Base-by-base conservation (phyloP, 2,329 filamentous ascomycete genomes). In the Penicillium concentricum region DNA sequence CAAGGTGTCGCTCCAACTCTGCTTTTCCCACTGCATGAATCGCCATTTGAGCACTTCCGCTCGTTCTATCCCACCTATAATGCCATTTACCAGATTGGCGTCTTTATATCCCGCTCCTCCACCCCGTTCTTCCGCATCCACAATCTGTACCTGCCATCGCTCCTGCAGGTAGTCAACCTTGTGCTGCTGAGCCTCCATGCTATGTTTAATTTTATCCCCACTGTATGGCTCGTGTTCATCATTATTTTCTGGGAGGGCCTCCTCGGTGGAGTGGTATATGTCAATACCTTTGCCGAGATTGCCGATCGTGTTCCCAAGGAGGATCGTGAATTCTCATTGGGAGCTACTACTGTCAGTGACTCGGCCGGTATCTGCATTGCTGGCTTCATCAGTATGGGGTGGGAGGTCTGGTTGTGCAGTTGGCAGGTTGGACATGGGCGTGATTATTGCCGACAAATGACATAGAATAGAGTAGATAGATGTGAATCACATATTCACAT, bases 1-100 rank as follows among this genome's bases (percentile, higher is more conserved):
- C 92, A 96, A 78, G 93, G 92, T 35, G 91, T 97, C 0, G 82
- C 91, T 0, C 93, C 94, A 0, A 96, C 92, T 0, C 80, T 97
- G 0, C 83, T 99, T 5, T 99, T 96, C 70, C 91, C 92, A 0
- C 80, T 97, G 0, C 70, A 81, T 1, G 76, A 83, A 12, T 88
- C 90, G 1, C 94, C 94, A 0, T 97, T 97, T 72, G 76, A 79
- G 32, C 84, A 91, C 64, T 94, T 87, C 71, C 87, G 93, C 39
- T 88, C 87, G 32, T 97, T 97, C 73, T 99, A 99, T 69, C 92
- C 93, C 0, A 91, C 93, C 60, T 99, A 99, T 74, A 89, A 89
- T 61, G 92, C 95, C 56, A 87, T 97, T 59, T 97, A 99, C 74
- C 93, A 99, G 78, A 80, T 92, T 3, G 94, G 94, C 54, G 94